A percentile compares a stretch with the other conserved stretches of the same genome.
phyloP scores from a whole-genome alignment of 2,329 filamentous ascomycete genomes.

The Blumeria hordei region DNA sequence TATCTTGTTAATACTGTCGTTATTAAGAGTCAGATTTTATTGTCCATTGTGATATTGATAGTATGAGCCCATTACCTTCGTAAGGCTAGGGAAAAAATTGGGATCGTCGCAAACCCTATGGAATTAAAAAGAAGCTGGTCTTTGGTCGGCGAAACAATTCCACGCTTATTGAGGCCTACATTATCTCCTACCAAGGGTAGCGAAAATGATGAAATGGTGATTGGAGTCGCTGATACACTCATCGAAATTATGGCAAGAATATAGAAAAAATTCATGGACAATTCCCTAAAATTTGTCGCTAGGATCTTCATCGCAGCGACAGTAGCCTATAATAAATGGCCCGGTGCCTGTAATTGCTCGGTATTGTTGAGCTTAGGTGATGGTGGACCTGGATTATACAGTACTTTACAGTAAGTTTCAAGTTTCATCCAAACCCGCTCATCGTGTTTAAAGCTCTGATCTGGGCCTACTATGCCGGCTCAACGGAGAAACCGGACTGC shows the following conservation, averaged over 20 bases:
- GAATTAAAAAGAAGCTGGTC: conserved; percentile 7
- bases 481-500: too few relatives aligned
- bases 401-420: too few relatives aligned
- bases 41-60: not conserved
- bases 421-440: too few relatives aligned
- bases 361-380: too few relatives aligned
- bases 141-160: conserved; percentile 5
- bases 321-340: too few relatives aligned
- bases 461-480: too few relatives aligned
- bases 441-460: too few relatives aligned
- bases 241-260: not conserved
- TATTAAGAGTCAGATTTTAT: not conserved
- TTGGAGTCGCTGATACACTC: not conserved
- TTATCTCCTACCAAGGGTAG: not conserved
- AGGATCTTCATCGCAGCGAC: too few relatives aligned
- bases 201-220: not conserved
- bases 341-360: too few relatives aligned
- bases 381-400: too few relatives aligned
- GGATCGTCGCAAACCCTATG: conserved; percentile 7
- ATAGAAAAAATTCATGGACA: too few relatives aligned
- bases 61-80: conserved; percentile 5
- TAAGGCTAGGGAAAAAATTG: conserved; percentile 5
- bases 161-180: not conserved
- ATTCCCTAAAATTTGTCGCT: too few relatives aligned
- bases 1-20: conserved; percentile 5